Evolutionary conservation across 2,329 filamentous ascomycete genomes (phyloP), one percentile per base, ranked within the genome.

Genomic region (Fusarium phyllophilum): DNA sequence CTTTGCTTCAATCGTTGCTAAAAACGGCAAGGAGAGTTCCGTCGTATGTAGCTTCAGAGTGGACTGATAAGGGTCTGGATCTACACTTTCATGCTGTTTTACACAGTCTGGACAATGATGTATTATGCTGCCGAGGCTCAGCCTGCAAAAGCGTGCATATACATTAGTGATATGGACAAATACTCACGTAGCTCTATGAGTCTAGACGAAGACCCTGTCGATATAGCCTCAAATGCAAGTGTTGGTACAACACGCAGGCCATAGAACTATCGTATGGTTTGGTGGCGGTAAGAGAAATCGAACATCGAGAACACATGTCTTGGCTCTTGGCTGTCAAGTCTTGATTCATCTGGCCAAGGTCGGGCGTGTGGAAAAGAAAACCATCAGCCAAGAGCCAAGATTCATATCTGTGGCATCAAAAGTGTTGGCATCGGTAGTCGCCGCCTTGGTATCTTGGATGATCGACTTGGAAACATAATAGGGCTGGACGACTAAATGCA

Each of bases 321-420:
- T 65, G 26, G 45, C 62, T 45, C 44, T 42, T 49, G 57, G 57
- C 38, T 51, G 17, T 48, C 44, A 38, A 31, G 34, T 39, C 34
- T 57, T 36, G 55, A 31, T 52, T 45, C 55, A 49, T 58, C 55
- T 58, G 41, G 39, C 24, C n/a, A 29, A 58, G 39, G 41, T 26
- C 31, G 54, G 41, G 41, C 39, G 55, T 34, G 39, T 46, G n/a
- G 29, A 34, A 22, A 26, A 45, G 54, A 56, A 45, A 33, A 29
- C 45, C 45, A 67, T 26, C 34, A 61, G 67, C 65, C 65, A 58
- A 70, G 60, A 55, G 70, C 62, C 70, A 74, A 74, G 71, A 49
- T 34, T n/a, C 26, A 24, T 34, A 34, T 54, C 26, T 33, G 36
- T 56, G 54, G 42, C 54, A 56, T 56, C 68, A 22, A 29, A 69